Percentiles rank a stretch among this genome's conserved stretches.
These are phyloP conservation scores for Trichoderma sp. DNA, from an alignment of 2,329 filamentous ascomycete genomes.

Conservation along the genomic window DNA sequence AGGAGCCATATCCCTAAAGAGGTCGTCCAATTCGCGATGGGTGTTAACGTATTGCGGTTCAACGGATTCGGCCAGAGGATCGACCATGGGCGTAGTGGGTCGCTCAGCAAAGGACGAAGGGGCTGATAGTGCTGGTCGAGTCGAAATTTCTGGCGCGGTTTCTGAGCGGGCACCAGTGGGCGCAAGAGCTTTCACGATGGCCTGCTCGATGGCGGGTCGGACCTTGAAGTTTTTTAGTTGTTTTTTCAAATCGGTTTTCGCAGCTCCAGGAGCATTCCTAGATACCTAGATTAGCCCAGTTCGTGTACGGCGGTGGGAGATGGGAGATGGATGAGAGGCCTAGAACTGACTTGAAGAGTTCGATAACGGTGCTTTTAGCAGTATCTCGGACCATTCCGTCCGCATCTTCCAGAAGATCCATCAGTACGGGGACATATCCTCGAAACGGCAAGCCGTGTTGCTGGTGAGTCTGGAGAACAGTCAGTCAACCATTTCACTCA, in stretches of 20 bases:
- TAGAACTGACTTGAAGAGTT: constrained; percentile 72
- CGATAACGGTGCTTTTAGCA: constrained; percentile 81
- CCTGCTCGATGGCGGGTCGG: constrained; percentile 79
- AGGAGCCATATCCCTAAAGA: constrained; percentile 77
- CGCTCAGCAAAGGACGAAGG: constrained; percentile 56
- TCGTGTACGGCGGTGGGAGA: background rate
- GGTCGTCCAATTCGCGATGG: constrained; percentile 83
- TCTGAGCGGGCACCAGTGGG: constrained; percentile 53
- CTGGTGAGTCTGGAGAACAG: constrained; percentile 69
- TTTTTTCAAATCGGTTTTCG: constrained; percentile 86
- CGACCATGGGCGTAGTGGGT: constrained; percentile 64
- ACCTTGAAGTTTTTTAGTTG: constrained; percentile 85
- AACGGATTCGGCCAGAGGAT: constrained; percentile 68
- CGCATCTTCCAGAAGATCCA: constrained; percentile 86
- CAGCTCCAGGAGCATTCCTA: constrained; percentile 76
- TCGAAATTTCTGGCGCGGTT: constrained; percentile 46
- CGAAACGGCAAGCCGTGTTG: constrained; percentile 81
- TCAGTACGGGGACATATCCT: constrained; percentile 77
- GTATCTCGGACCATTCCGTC: constrained; percentile 85
- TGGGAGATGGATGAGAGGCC: background rate
- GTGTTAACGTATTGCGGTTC: constrained; percentile 86
- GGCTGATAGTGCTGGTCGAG: constrained; percentile 51
- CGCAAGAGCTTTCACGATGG: constrained; percentile 75
- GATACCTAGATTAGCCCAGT: constrained; percentile 24
- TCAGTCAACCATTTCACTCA: constrained; percentile 32